phyloP scores from a whole-genome alignment of 169 alveolate species.

The Eimeria praecox region DNA sequence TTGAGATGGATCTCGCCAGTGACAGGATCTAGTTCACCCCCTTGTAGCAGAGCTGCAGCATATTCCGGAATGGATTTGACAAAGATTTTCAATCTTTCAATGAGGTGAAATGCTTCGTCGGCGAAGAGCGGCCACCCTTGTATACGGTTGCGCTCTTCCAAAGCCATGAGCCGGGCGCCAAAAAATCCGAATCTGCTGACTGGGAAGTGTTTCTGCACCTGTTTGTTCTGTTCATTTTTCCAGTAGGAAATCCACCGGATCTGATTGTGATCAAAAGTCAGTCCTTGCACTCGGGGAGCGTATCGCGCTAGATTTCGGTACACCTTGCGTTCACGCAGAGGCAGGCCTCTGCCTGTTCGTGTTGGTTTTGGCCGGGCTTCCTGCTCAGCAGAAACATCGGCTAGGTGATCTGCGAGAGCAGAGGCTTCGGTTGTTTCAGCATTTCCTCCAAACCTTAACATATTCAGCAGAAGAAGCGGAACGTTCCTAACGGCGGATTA shows the following conservation, averaged over 20 bases:
- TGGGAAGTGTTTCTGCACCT: conserved; percentile 88
- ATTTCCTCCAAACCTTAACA: conserved; percentile 1
- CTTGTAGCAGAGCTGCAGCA: conserved; percentile 41
- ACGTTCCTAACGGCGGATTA: neutral
- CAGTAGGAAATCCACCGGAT: conserved; percentile 90
- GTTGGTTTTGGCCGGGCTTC: conserved; percentile 54
- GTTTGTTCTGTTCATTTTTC: conserved; percentile 88
- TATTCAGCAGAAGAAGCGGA: neutral
- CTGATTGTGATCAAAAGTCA: conserved; percentile 89
- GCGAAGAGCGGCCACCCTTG: conserved; percentile 77
- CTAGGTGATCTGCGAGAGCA: neutral
- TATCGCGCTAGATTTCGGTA: conserved; percentile 85
- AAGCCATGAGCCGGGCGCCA: conserved; percentile 87
- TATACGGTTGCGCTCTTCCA: conserved; percentile 83
- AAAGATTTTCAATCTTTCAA: conserved; percentile 50
- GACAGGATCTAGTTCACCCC: conserved; percentile 41
- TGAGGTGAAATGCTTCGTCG: conserved; percentile 76
- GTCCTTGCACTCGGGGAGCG: conserved; percentile 86
- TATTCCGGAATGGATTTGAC: conserved; percentile 64
- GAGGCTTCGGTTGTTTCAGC: neutral
- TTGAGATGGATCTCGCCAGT: conserved; percentile 47
- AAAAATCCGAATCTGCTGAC: conserved; percentile 87
- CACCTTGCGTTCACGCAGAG: conserved; percentile 85
- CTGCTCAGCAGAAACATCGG: neutral
- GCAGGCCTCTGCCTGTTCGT: conserved; percentile 84